A percentile compares a stretch with the other conserved stretches of the same genome.
These are phyloP conservation scores for Starmerella riodocensis DNA, from an alignment of 805 yeast genomes.

Conservation along the genomic window DNA sequence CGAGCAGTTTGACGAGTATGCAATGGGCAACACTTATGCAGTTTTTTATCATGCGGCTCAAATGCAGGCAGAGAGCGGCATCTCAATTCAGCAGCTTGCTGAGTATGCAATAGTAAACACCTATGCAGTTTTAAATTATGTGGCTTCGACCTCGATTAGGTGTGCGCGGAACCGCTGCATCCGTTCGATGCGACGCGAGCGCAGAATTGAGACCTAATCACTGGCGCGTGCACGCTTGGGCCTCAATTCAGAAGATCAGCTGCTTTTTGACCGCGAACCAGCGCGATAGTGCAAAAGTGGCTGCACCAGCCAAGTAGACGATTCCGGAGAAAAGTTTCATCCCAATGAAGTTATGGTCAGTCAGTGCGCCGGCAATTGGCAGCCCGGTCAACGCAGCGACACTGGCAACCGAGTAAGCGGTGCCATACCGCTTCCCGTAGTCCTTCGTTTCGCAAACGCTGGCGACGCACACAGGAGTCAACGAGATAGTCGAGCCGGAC, in stretches of 20 bases:
- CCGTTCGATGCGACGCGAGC: no score
- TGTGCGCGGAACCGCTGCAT: no score
- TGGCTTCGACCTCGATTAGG: no score
- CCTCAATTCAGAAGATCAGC: neutral
- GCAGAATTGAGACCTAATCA: no score
- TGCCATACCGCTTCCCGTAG: conserved; percentile 59
- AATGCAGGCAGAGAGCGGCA: no score
- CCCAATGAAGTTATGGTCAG: conserved; percentile 24
- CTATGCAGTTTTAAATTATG: no score
- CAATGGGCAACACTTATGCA: no score
- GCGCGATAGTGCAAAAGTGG: conserved; percentile 22
- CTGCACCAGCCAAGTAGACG: conserved; percentile 23
- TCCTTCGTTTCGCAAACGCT: conserved; percentile 46
- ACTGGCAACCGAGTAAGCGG: conserved; percentile 40
- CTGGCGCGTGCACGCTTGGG: no score
- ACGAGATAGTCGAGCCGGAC: conserved; percentile 35
- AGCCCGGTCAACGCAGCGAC: conserved; percentile 30
- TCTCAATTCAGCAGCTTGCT: no score
- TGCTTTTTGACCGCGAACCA: conserved; percentile 23
- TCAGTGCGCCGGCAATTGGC: conserved; percentile 30
- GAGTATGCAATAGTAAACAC: no score
- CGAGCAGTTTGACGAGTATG: no score
- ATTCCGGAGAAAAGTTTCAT: conserved; percentile 27
- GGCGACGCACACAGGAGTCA: conserved; percentile 59
- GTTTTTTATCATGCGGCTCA: no score